Conservation (phyloP, 257 asterid genomes). For the Galeopsis tetrahit region DNA sequence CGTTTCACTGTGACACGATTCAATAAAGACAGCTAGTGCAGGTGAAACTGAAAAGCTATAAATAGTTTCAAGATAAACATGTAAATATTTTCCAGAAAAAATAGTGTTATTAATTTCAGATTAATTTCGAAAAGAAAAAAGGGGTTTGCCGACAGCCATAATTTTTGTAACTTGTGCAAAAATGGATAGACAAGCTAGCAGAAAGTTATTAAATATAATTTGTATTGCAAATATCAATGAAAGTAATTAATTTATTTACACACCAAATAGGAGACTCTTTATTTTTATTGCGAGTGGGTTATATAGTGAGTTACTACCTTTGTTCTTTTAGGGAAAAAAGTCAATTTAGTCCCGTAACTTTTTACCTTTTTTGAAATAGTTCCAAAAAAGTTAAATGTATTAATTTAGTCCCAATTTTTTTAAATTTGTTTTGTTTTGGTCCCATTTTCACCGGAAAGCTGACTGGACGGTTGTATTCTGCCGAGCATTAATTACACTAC, state of each 20-base stretch:
- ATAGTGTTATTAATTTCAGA: background rate
- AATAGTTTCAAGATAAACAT: background rate
- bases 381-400: too few species aligned
- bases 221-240: conserved; percentile 9
- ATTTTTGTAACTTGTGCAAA: background rate
- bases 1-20: too few species aligned
- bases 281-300: conserved; percentile 2
- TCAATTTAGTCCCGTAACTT: too few species aligned
- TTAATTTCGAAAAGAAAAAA: background rate
- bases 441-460: too few species aligned
- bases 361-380: too few species aligned
- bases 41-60: background rate
- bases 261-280: background rate
- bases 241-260: background rate
- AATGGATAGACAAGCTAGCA: background rate
- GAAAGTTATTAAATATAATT: background rate
- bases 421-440: too few species aligned
- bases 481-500: too few species aligned
- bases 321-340: background rate
- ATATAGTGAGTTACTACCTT: conserved; percentile 2
- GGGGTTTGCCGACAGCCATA: conserved; percentile 8
- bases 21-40: too few species aligned
- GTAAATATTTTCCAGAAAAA: background rate
- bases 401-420: too few species aligned
- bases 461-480: too few species aligned